These are phyloP conservation scores for Nicotiana tabacum DNA, from an alignment of 257 asterid species.

Conservation along the genomic window DNA sequence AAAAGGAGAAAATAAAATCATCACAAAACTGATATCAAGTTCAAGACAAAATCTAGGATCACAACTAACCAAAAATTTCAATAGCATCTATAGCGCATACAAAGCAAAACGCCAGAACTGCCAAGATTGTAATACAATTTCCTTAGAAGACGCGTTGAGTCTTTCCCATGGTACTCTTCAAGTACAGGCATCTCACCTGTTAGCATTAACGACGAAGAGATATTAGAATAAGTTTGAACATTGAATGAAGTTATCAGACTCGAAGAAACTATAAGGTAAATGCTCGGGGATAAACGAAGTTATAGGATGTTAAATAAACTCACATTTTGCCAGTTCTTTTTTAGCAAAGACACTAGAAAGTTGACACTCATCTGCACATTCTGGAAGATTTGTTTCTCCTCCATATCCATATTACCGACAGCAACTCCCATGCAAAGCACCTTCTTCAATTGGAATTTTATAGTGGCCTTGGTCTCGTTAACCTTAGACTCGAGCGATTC, in stretches of 20 bases:
- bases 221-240: not conserved
- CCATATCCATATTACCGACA: slow-evolving; percentile 13
- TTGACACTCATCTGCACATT: slow-evolving; percentile 17
- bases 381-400: slow-evolving; percentile 16
- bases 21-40: not conserved
- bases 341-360: slow-evolving; percentile 14
- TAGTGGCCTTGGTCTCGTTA: slow-evolving; percentile 13
- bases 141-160: slow-evolving; percentile 12
- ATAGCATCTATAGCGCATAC: not conserved
- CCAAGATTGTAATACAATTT: not conserved
- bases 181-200: slow-evolving; percentile 15
- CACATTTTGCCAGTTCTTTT: slow-evolving; percentile 20
- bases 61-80: not conserved
- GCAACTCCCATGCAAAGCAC: slow-evolving; percentile 20
- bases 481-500: slow-evolving; percentile 13
- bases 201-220: not conserved
- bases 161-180: slow-evolving; percentile 20
- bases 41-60: not conserved
- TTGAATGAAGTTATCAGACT: not conserved
- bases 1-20: not conserved
- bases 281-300: not conserved
- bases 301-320: not conserved
- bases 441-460: slow-evolving; percentile 17
- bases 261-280: not conserved
- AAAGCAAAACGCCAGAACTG: not conserved